Evolutionary conservation across 2,329 filamentous ascomycete genomes (phyloP), one percentile per base, ranked within the genome.

Genomic region (Botryotinia narcissicola): DNA sequence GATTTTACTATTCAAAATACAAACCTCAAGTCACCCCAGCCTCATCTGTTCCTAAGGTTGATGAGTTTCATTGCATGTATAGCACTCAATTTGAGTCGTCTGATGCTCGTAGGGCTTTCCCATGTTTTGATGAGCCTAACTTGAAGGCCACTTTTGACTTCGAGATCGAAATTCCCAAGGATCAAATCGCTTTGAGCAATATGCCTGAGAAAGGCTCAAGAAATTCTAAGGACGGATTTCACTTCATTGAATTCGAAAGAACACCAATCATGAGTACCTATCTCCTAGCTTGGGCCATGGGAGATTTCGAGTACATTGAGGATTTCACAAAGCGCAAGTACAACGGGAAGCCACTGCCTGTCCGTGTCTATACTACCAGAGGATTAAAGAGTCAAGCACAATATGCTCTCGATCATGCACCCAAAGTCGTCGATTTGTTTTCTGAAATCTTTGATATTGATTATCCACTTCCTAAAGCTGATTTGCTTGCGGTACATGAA

Each of bases 81-180:
- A 97, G 93, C 85, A 99, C 96, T 67, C 96, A 99, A 82, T 99
- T 99, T 81, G 96, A 99, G 86, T 92, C 95, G 63, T 97, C 94
- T 80, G 96, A 99, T 84, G 96, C 96, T 75, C 92, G 96, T 77
- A 89, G 95, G 77, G 95, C 96, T 14, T 98, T 99, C 84, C 96
- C 96, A 66, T 99, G 96, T 85, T 98, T 98, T 80, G 96, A 99
- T 81, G 96, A 99, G 85, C 96, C 96, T 60, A 97, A 97, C 80
- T 88, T 98, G 76, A 99, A 99, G 85, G 94, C 96, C 18, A 95
- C 94, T 3, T 98, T 98, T 80, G 95, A 98, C 82, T 93, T 99
- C 74, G 88, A 94, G 80, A 92, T 99, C 76, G 95, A 98, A 84
- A 88, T 98, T 64, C 95, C 96, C 25, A 91, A 92, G 64, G 93